Percentiles rank a stretch among this genome's conserved stretches.
These are phyloP conservation scores for Mollisiaceae sp. DNA, from an alignment of 2,329 filamentous ascomycete genomes.

Conservation along the genomic window DNA sequence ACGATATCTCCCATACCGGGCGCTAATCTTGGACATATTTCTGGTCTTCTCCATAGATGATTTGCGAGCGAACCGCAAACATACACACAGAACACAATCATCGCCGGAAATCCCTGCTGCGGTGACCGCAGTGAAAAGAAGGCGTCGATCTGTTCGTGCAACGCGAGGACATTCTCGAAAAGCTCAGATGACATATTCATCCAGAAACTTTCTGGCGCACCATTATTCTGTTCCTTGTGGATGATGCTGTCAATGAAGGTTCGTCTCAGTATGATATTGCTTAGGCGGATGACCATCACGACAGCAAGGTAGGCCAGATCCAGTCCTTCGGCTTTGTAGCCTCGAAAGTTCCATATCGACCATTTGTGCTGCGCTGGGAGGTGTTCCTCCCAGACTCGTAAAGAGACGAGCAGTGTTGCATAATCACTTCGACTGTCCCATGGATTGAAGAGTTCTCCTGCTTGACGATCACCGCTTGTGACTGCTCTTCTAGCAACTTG, in stretches of 20 bases:
- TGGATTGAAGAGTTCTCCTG: conserved; percentile 26
- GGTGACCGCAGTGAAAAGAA: conserved; percentile 39
- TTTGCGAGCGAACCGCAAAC: conserved; percentile 47
- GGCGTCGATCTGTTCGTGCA: conserved; percentile 46
- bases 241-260: conserved; percentile 40
- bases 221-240: conserved; percentile 16
- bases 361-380: conserved; percentile 44
- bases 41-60: conserved; percentile 42
- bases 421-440: conserved; percentile 41
- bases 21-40: conserved; percentile 1
- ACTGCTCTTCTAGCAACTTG: conserved; percentile 43
- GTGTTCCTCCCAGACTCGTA: conserved; percentile 41
- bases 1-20: conserved; percentile 2
- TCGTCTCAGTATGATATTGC: conserved; percentile 46
- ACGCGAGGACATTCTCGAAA: conserved; percentile 44
- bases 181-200: conserved; percentile 40
- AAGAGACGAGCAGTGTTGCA: conserved; percentile 26
- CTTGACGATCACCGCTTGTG: conserved; percentile 9
- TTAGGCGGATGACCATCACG: conserved; percentile 45
- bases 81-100: conserved; percentile 49
- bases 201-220: conserved; percentile 40
- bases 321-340: conserved; percentile 43
- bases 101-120: conserved; percentile 39
- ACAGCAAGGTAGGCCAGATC: conserved; percentile 45
- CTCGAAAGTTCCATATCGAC: conserved; percentile 46